A percentile compares a stretch with the other conserved stretches of the same genome.
Conservation (phyloP, 2,329 filamentous ascomycete genomes). For the Hypoxylon rubiginosum region DNA sequence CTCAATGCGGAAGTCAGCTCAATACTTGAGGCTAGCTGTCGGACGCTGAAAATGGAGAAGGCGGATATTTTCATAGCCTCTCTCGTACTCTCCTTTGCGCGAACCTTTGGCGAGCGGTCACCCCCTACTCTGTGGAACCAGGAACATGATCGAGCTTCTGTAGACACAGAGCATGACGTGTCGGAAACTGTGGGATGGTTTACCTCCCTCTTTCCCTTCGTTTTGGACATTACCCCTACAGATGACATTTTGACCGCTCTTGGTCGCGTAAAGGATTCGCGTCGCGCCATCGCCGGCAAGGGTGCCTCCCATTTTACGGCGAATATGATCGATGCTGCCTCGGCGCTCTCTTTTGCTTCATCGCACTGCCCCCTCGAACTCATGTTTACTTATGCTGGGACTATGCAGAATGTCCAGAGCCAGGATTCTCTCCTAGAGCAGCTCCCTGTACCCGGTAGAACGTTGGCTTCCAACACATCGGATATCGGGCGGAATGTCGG, state of each 20-base stretch:
- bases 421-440: conserved; percentile 65
- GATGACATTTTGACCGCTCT: conserved; percentile 66
- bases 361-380: conserved; percentile 68
- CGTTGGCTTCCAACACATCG: conserved; percentile 55
- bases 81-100: conserved; percentile 67
- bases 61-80: conserved; percentile 68
- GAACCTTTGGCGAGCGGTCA: conserved; percentile 66
- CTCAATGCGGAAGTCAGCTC: conserved; percentile 59
- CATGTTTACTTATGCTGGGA: conserved; percentile 69
- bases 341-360: conserved; percentile 54
- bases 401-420: conserved; percentile 62
- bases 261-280: conserved; percentile 66
- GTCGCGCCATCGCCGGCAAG: conserved; percentile 59
- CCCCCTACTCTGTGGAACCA: conserved; percentile 68
- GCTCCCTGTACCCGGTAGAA: conserved; percentile 57
- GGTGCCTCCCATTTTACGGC: conserved; percentile 66
- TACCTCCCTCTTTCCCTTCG: conserved; percentile 67
- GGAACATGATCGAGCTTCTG: conserved; percentile 62
- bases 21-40: conserved; percentile 59
- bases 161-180: conserved; percentile 63
- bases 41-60: conserved; percentile 64
- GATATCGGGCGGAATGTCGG: conserved; percentile 62
- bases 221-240: conserved; percentile 57
- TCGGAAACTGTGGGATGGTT: conserved; percentile 73
- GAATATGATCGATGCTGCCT: conserved; percentile 45